Conservation (phyloP, 495 filamentous ascomycete genomes). For the Talaromyces liani region DNA sequence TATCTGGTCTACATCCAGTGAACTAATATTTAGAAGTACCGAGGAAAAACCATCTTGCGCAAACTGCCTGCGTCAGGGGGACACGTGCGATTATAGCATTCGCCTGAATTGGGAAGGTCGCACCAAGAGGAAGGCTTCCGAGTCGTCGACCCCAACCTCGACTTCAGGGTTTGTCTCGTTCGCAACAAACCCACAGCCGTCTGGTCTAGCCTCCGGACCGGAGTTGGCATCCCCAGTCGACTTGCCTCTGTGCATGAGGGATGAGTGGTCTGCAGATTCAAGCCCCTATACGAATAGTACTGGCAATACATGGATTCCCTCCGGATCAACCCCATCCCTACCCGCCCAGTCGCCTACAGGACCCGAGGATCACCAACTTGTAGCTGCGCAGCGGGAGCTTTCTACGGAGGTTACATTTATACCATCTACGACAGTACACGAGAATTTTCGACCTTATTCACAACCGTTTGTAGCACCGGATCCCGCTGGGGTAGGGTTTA, state of each 20-base stretch:
- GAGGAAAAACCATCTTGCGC: constrained; percentile 73
- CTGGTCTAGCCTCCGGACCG: background rate
- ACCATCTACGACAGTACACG: background rate
- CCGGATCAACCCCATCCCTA: background rate
- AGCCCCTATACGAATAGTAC: constrained; percentile 4
- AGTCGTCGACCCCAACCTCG: constrained; percentile 26
- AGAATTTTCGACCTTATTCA: background rate
- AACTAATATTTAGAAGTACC: constrained; percentile 33
- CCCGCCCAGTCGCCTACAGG: background rate
- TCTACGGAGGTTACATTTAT: background rate
- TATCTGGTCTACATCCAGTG: background rate
- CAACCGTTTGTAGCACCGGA: background rate
- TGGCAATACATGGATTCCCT: background rate
- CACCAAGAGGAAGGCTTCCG: constrained; percentile 28
- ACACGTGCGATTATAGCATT: constrained; percentile 80
- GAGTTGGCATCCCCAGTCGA: background rate
- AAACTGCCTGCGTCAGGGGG: constrained; percentile 70
- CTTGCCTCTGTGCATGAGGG: background rate
- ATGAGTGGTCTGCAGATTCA: background rate
- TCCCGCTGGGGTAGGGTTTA: constrained; percentile 14
- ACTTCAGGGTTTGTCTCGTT: constrained; percentile 18
- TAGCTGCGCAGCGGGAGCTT: background rate
- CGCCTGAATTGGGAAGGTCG: constrained; percentile 79
- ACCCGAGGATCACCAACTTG: background rate
- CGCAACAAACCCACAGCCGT: constrained; percentile 2